A percentile compares a stretch with the other conserved stretches of the same genome.
phyloP scores from a whole-genome alignment of 2,329 filamentous ascomycete genomes.

The Penicillium sclerotigenum region DNA sequence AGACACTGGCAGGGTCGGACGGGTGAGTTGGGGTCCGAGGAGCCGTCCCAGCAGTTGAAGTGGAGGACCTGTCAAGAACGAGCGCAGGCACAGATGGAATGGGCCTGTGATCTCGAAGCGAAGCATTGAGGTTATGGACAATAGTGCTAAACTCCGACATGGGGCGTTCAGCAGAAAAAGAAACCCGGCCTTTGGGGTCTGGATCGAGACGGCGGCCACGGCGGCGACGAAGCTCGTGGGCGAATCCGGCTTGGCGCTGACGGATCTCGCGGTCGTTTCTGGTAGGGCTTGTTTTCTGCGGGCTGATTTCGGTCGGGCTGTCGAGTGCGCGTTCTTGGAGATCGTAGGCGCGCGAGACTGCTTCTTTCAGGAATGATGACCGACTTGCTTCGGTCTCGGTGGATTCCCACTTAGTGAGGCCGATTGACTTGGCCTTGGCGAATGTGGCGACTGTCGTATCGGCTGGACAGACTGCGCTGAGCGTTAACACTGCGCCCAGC shows the following conservation, averaged over 20 bases:
- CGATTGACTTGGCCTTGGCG: constrained; percentile 50
- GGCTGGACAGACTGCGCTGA: constrained; percentile 44
- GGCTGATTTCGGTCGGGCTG: not conserved
- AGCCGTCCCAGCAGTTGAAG: constrained; percentile 18
- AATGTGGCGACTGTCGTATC: constrained; percentile 48
- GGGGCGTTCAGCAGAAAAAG: constrained; percentile 37
- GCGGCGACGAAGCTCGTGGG: constrained; percentile 32
- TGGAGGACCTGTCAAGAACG: constrained; percentile 11
- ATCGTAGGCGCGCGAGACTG: constrained; percentile 59
- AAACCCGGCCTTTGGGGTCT: constrained; percentile 13
- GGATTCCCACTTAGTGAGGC: constrained; percentile 57
- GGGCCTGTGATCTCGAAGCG: constrained; percentile 13
- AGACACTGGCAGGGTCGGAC: constrained; percentile 6
- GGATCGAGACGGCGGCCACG: constrained; percentile 13
- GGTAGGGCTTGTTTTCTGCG: constrained; percentile 11
- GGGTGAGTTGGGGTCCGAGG: constrained; percentile 11
- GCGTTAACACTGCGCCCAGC: constrained; percentile 53
- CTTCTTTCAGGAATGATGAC: constrained; percentile 59
- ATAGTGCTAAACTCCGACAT: constrained; percentile 41
- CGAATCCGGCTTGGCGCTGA: constrained; percentile 34
- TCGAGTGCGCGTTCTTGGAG: constrained; percentile 28
- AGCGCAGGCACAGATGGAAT: constrained; percentile 4
- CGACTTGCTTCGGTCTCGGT: constrained; percentile 49
- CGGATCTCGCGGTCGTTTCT: constrained; percentile 19
- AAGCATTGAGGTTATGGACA: constrained; percentile 34